These are phyloP conservation scores for Podaxis carcinomalis DNA, from an alignment of 768 basidiomycete genomes.

Conservation along the genomic window DNA sequence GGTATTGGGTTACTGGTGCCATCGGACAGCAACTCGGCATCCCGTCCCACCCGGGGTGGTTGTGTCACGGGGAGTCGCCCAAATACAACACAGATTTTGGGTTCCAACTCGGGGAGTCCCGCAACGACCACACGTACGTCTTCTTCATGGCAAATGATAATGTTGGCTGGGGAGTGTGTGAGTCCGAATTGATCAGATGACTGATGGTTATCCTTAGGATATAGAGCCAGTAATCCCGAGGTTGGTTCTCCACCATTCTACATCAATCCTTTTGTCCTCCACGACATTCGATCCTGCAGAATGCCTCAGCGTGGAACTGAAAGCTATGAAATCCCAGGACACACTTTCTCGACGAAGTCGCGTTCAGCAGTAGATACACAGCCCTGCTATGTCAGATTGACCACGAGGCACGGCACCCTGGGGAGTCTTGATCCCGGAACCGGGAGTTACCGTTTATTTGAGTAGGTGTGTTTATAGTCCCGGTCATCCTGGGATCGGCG, in stretches of 20 bases:
- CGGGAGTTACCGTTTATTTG: neutral
- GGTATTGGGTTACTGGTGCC: no score
- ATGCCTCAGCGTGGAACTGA: neutral
- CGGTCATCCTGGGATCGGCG: conserved; percentile 9
- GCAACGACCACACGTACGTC: no score
- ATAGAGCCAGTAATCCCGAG: neutral
- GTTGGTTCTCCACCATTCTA: neutral
- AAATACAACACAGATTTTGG: no score
- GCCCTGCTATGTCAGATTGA: neutral
- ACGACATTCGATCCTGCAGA: neutral
- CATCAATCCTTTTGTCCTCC: neutral
- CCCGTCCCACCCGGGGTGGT: neutral
- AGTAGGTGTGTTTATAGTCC: neutral
- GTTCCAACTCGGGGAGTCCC: no score
- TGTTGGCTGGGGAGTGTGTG: neutral
- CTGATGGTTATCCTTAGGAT: neutral
- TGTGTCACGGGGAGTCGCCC: neutral
- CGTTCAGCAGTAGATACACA: neutral
- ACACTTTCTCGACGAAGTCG: neutral
- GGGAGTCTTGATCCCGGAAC: neutral
- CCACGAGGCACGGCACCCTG: conserved; percentile 9
- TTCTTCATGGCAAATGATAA: neutral
- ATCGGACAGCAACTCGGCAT: neutral
- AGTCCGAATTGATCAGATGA: neutral
- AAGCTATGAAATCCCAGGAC: neutral